Evolutionary conservation across 78 protist species (phyloP).

Genomic region (Emiliania huxleyi): DNA sequence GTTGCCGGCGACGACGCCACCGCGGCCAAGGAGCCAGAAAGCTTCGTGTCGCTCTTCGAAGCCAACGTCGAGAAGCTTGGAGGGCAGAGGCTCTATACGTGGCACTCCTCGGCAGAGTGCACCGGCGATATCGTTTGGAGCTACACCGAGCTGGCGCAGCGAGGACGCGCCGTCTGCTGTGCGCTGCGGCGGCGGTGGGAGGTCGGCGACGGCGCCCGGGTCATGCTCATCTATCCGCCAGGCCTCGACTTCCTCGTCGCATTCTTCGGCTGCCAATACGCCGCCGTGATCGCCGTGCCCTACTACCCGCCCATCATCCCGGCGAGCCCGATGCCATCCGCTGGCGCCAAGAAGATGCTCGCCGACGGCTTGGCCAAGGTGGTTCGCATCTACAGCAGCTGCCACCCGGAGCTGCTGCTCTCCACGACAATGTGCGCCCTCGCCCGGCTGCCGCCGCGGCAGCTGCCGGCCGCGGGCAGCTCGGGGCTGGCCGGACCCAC

Average conservation of each 20-base stretch:
- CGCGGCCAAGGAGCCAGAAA: background rate
- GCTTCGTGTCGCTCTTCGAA: background rate
- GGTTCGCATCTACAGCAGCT: background rate
- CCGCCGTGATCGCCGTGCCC: conserved; percentile 8
- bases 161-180: background rate
- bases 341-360: background rate
- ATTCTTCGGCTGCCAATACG: background rate
- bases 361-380: background rate
- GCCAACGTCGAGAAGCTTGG: background rate
- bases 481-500: too few species aligned
- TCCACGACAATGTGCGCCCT: background rate
- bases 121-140: background rate
- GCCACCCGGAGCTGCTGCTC: background rate
- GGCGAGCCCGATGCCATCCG: background rate
- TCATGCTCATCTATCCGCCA: background rate
- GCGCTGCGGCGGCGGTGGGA: background rate
- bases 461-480: too few species aligned
- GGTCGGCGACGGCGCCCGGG: background rate
- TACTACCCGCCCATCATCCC: background rate
- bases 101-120: background rate
- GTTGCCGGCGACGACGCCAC: too few species aligned
- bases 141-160: background rate
- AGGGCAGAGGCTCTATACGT: background rate
- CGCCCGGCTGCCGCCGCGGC: background rate
- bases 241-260: background rate